A percentile compares a stretch with the other conserved stretches of the same genome.
phyloP scores from a whole-genome alignment of 148 eudicot species.

The Limonium bicolor region DNA sequence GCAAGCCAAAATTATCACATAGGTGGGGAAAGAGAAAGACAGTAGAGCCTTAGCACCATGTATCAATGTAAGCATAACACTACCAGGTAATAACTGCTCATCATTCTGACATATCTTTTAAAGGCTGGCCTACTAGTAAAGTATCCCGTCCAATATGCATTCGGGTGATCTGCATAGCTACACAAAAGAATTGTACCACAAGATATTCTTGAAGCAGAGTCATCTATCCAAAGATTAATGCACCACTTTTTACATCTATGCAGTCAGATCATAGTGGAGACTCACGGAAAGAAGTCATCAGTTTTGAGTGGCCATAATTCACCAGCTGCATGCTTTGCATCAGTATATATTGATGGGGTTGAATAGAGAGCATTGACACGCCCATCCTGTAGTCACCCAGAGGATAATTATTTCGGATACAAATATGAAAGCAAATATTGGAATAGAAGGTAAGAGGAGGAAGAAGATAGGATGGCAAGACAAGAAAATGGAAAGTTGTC shows the following conservation, averaged over 20 bases:
- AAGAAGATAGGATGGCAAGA: too few relatives aligned
- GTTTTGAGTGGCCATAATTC: constrained; percentile 56
- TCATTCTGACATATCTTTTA: constrained; percentile 50
- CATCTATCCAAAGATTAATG: constrained; percentile 9
- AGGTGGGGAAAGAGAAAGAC: neutral
- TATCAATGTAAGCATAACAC: constrained; percentile 1
- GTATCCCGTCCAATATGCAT: constrained; percentile 88
- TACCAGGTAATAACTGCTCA: constrained; percentile 68
- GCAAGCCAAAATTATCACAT: neutral
- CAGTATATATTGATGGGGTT: constrained; percentile 66
- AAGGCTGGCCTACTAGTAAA: constrained; percentile 70
- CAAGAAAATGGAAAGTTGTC: too few relatives aligned
- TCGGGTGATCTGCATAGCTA: constrained; percentile 58
- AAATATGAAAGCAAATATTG: neutral
- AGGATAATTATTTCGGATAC: too few relatives aligned
- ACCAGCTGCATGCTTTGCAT: constrained; percentile 43
- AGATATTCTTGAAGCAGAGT: neutral
- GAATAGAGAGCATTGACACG: constrained; percentile 75
- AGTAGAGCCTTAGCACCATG: neutral
- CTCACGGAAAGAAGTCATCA: constrained; percentile 75
- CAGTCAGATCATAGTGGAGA: constrained; percentile 1
- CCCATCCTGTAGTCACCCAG: constrained; percentile 40
- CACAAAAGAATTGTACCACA: constrained; percentile 6
- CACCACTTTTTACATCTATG: too few relatives aligned
- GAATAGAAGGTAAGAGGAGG: too few relatives aligned